Base-by-base conservation (phyloP, 352 stramenopile species). In the Pythium guiyangense region DNA sequence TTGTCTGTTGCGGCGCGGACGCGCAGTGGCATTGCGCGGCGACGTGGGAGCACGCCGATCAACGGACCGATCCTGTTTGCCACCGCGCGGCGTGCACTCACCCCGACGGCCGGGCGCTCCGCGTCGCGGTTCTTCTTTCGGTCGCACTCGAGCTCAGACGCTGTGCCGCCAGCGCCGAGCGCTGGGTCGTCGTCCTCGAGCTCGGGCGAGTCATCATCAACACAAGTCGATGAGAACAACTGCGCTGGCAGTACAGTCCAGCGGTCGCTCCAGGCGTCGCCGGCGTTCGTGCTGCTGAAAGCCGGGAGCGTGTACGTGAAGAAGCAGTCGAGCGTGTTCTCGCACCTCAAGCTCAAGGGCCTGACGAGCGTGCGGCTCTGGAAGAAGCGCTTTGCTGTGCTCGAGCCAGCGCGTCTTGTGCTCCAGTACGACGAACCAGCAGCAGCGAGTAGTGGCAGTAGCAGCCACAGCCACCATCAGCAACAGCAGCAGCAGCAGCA, bases 301-400 rank as follows among this genome's bases (percentile, higher is more conserved):
- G 64, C 70, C n/a, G 76, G 77, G 37, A 66, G 54, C 22, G 79
- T 95, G 22, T 71, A 88, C 25, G 85, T 95, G 26, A 90, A 90
- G 63, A 95, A 93, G 62, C 72, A 86, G 44, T 78, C 72, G 52
- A 91, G 83, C 54, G 60, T 93, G 50, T 88, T 93, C 49, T 76
- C 83, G 26, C 79, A 89, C 49, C 54, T 92, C 56, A 87, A 92
- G 53, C 62, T 88, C 53, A 86, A 80, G 45, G 72, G 79, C 2
- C 55, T 79, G 15, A 69, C 63, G 34, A 88, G 73, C 46, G 64
- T 69, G 35, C 68, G 79, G 10, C 69, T 88, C 52, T 95, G 85
- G 85, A 95, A 95, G 60, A 81, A 79, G 31, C 83, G 85, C n/a
- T 93, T 79, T 49, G 85, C 85, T 2, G 77, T 93, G 29, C 54